Evolutionary conservation across 179 eudicot genomes (phyloP), one percentile per base, ranked within the genome.

Genomic region (Silene noctiflora): DNA sequence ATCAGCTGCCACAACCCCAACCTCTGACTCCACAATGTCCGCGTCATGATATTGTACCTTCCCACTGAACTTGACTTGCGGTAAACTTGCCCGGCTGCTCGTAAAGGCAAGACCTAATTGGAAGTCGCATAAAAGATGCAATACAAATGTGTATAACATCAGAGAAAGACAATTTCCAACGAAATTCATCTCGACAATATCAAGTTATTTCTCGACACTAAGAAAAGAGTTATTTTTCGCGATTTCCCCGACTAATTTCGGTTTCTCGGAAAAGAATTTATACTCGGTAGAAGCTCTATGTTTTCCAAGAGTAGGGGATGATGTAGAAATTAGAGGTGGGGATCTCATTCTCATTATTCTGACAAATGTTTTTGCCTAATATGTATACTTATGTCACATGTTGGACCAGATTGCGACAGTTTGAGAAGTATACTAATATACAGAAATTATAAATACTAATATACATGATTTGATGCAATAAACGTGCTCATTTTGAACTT

Each of bases 1-100:
- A 72, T 95, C 99, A 20, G 99, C 97, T 7, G 99, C 99, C 73
- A 93, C 96, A 39, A 95, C 97, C 17, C 90, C 97, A 75, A 67
- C 74, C 13, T 84, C 77, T 7, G 99, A 91, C 69, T 85, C 90
- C 39, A 88, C 86, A 62, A 89, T 75, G 14, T 83, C 88, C 25
- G 84, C 42, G 59, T 70, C 79, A 6, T 56, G 63, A 33, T 64
- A 59, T 33, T 64, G 80, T 67, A 70, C 24, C 25, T 80, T 77
- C 44, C 62, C 75, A 69, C 64, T 77, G 10, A 75, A 14, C 61
- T 70, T 75, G 16, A 59, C 33, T 46, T 22, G 64, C 61, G 62
- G 35, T 31, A 44, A 65, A 61, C 73, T 58, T 21, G 76, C 48
- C 67, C 67, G 51, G 66, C 77, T 60, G 29, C 84, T 84, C 60